phyloP scores from a whole-genome alignment of 139 green algal species.

The Tetraselmis striata region DNA sequence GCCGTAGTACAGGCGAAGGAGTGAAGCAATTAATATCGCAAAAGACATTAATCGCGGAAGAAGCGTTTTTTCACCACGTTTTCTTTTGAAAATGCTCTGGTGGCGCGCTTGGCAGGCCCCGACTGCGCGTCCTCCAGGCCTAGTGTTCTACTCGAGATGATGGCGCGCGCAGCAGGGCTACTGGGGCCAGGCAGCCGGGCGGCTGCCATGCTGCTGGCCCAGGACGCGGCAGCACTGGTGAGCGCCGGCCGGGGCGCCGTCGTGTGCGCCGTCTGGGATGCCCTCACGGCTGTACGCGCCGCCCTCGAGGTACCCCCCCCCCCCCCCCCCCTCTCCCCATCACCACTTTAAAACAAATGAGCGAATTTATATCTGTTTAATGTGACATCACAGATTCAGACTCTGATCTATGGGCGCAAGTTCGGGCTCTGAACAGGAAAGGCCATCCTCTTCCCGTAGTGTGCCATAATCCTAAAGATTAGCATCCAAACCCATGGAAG shows the following conservation, averaged over 20 bases:
- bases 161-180: constrained; percentile 11
- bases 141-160: neutral
- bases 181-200: constrained; percentile 1
- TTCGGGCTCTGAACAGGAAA: neutral
- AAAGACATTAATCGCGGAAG: too few species aligned
- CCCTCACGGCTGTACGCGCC: neutral
- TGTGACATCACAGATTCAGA: neutral
- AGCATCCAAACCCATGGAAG: too few species aligned
- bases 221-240: constrained; percentile 35
- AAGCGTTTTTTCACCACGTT: too few species aligned
- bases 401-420: neutral
- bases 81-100: too few species aligned
- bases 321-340: neutral
- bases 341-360: neutral
- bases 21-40: neutral
- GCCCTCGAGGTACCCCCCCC: neutral
- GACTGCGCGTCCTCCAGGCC: neutral
- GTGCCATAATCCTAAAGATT: too few species aligned
- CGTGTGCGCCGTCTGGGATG: constrained; percentile 41
- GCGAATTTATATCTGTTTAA: neutral
- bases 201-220: constrained; percentile 30
- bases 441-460: too few species aligned
- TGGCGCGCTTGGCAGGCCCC: neutral
- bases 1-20: neutral
- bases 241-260: constrained; percentile 25